Conservation (phyloP, 164 flowering plant genomes). For the Chloranthus sessilifolius region DNA sequence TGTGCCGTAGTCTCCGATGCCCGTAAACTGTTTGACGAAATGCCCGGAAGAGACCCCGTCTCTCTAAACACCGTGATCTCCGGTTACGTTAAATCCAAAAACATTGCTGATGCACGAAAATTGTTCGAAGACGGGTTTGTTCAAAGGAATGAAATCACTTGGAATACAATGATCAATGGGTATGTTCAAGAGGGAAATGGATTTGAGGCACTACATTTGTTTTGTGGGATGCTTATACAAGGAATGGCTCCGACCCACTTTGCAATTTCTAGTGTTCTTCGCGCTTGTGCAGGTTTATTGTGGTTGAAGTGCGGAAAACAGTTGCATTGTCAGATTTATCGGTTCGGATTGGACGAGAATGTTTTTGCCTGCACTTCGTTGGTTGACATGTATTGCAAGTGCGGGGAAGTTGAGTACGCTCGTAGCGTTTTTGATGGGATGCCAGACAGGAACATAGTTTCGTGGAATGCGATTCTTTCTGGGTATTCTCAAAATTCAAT, state of each 20-base stretch:
- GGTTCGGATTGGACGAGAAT: slow-evolving; percentile 11
- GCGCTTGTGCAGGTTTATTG: slow-evolving; percentile 5
- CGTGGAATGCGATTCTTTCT: slow-evolving; percentile 13
- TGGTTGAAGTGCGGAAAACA: slow-evolving; percentile 11
- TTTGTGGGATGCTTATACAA: background rate
- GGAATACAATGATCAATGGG: slow-evolving; percentile 13
- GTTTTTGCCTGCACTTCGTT: slow-evolving; percentile 9
- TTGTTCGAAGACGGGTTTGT: slow-evolving; percentile 32
- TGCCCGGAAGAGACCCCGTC: slow-evolving; percentile 63
- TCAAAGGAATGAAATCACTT: slow-evolving; percentile 9
- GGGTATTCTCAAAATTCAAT: slow-evolving; percentile 10
- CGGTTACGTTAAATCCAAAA: slow-evolving; percentile 62
- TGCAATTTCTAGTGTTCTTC: slow-evolving; percentile 11
- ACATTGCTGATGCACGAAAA: slow-evolving; percentile 34
- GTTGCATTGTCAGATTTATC: slow-evolving; percentile 11
- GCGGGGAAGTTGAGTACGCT: slow-evolving; percentile 7
- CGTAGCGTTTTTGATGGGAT: slow-evolving; percentile 7
- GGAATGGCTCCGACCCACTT: slow-evolving; percentile 6
- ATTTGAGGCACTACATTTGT: slow-evolving; percentile 4
- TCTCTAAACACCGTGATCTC: slow-evolving; percentile 91
- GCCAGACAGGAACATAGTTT: slow-evolving; percentile 7
- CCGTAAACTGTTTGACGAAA: slow-evolving; percentile 41
- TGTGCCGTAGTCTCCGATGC: slow-evolving; percentile 49
- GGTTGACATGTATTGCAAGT: slow-evolving; percentile 15
- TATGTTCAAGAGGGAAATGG: slow-evolving; percentile 9